Evolutionary conservation across 208 protist genomes (phyloP).

Genomic region (Acanthamoeba castellanii): DNA sequence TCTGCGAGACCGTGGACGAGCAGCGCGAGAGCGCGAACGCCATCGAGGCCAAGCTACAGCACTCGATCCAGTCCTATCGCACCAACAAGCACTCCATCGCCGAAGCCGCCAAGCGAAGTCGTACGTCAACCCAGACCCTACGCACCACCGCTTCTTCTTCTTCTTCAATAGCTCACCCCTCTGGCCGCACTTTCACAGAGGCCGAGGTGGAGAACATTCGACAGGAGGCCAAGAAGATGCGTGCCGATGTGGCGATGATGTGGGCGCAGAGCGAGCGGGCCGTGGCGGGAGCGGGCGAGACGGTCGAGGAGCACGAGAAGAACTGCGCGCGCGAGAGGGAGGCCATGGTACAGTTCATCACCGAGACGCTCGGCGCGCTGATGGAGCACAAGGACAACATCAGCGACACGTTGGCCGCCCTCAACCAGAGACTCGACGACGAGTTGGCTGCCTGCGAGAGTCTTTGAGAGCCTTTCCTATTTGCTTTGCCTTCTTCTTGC

Average conservation of each 20-base stretch:
- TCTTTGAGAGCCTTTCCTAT: background rate
- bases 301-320: conserved; percentile 1
- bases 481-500: too few species aligned
- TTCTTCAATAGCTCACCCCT: background rate
- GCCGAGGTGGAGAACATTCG: background rate
- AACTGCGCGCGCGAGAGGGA: background rate
- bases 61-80: background rate
- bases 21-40: background rate
- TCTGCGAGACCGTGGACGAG: background rate
- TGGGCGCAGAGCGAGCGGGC: conserved; percentile 13
- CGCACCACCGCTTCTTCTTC: background rate
- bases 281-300: background rate
- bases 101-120: background rate
- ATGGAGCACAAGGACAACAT: conserved; percentile 44
- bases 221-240: background rate
- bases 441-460: background rate
- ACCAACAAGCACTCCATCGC: background rate
- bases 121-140: background rate
- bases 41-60: conserved; percentile 12
- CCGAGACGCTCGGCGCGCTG: background rate
- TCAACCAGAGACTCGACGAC: conserved; percentile 15
- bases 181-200: background rate
- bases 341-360: conserved; percentile 19
- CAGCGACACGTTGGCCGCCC: background rate
- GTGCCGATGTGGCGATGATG: background rate